Evolutionary conservation across 257 asterid genomes (phyloP).

Genomic region (Solanum pimpinellifolium): DNA sequence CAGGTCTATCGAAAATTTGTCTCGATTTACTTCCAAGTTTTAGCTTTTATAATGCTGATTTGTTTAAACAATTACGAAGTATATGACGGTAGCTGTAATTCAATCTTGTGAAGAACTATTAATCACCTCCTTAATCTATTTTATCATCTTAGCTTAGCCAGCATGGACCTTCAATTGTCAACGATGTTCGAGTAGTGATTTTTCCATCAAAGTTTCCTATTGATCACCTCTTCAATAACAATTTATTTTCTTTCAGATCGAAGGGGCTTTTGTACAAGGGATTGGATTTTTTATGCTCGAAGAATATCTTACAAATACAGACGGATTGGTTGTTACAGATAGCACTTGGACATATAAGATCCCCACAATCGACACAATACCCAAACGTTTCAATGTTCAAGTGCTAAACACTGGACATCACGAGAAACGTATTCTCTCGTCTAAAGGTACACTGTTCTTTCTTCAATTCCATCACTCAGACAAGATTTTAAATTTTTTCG

Average conservation of each 20-base stretch:
- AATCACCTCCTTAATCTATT: too few relatives aligned
- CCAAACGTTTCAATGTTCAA: constrained; percentile 48
- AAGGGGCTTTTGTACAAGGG: constrained; percentile 90
- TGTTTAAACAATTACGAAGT: neutral
- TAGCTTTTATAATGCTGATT: neutral
- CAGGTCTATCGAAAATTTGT: constrained; percentile 28
- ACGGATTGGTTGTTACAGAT: constrained; percentile 47
- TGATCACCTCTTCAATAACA: neutral
- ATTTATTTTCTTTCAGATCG: constrained; percentile 35
- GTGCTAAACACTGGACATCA: constrained; percentile 58
- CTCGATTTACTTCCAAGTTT: neutral
- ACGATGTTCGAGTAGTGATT: neutral
- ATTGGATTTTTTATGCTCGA: constrained; percentile 80
- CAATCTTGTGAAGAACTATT: neutral
- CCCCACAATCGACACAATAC: constrained; percentile 76
- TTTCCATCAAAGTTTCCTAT: neutral
- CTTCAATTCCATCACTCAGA: neutral
- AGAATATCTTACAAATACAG: constrained; percentile 45
- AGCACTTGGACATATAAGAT: constrained; percentile 80
- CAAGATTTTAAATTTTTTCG: neutral
- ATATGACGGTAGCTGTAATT: neutral
- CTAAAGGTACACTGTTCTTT: constrained; percentile 42
- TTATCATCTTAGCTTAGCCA: neutral
- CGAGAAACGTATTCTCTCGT: constrained; percentile 56
- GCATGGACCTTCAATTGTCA: neutral